Base-by-base conservation (phyloP, 768 basidiomycete genomes). In the Albatrellus ellisii region DNA sequence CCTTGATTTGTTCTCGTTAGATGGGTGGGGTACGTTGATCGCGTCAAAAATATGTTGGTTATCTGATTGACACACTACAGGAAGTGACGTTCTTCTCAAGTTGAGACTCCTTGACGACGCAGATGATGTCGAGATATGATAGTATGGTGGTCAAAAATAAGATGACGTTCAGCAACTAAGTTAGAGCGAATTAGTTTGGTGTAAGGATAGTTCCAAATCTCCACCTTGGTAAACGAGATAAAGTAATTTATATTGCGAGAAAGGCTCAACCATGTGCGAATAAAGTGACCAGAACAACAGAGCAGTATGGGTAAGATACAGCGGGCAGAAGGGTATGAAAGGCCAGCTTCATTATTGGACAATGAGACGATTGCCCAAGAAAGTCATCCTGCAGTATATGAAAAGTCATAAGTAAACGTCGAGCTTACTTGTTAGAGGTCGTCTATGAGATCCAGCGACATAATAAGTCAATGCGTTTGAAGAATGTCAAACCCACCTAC, bases 1-100 rank as follows among this genome's bases (percentile, higher is more conserved):
- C 4, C 66, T 92, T 20, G 82, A 90, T 50, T 62, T 94, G 32
- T 72, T 84, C 46, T 79, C 82, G 1, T 57, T 92, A 35, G 81
- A 89, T 56, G 84, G 87, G 9, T 88, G 84, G 84, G 86, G 85
- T 74, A 53, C 56, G 70, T 57, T 28, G 27, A 40, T 31, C 28
- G n/a, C 26, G 8, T 26, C 25, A 17, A 15, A 37, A 2, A 14
- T 33, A 9, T 18, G 36, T 15, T 6, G n/a, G 1, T 12, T 14
- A 9, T 26, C 44, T 52, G 25, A 55, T 40, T 21, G 11, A 4
- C 7, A 11, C 18, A 15, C 12, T 29, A 27, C 52, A 67, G 69
- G 72, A 1, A 67, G 65, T 27, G 75, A 71, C 42, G 70, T 72
- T 15, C 69, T 73, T 42, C 59, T 77, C 40, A 75, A 72, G 46